Conservation (phyloP, 371 early-diverging fungal species). For the Ordospora pajunii region DNA sequence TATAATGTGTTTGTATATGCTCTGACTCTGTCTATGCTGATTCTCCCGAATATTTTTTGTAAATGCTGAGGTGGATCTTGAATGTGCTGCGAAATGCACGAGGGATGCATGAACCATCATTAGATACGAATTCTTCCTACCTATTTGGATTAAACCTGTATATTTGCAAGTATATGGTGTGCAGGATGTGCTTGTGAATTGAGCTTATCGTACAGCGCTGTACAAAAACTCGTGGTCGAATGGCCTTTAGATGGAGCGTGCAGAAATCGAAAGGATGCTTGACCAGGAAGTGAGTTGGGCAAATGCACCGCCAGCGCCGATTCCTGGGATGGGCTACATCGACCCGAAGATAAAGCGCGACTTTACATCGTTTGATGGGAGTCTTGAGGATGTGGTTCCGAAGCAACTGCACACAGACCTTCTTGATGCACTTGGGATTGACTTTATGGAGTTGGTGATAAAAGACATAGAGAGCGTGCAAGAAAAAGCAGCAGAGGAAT, state of each 20-base stretch:
- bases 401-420: conserved; percentile 22
- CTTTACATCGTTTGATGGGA: conserved; percentile 23
- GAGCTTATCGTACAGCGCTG: background rate
- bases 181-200: too few relatives aligned
- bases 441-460: conserved; percentile 28
- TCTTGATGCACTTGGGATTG: conserved; percentile 21
- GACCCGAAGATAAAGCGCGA: conserved; percentile 24
- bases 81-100: too few relatives aligned
- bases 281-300: conserved; percentile 22
- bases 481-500: background rate
- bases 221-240: background rate
- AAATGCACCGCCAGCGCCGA: conserved; percentile 24
- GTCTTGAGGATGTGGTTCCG: conserved; percentile 16
- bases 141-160: too few relatives aligned
- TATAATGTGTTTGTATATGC: background rate
- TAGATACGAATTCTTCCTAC: too few relatives aligned
- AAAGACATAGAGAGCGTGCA: background rate
- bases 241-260: background rate
- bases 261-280: background rate
- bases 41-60: too few relatives aligned
- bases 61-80: too few relatives aligned
- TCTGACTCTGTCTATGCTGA: background rate
- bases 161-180: too few relatives aligned
- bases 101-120: too few relatives aligned
- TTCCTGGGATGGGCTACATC: conserved; percentile 32